Evolutionary conservation across 805 yeast species (phyloP), one percentile per base, ranked within the genome.

Genomic region (Grigorovia jiainica): DNA sequence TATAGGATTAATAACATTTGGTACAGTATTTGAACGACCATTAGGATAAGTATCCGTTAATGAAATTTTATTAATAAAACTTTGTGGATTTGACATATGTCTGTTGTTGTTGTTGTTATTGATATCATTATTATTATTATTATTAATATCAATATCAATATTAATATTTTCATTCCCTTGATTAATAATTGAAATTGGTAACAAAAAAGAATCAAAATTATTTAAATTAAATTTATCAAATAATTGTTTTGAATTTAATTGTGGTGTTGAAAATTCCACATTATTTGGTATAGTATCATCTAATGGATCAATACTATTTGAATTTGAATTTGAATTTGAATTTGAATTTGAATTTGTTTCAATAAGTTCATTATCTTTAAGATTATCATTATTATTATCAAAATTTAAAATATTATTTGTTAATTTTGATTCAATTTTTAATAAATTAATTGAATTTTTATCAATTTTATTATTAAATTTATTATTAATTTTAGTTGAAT

Each of bases 191-290:
- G 40, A 9, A 7, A 57, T 52, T 4, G 60, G 57, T 36, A 57
- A 43, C 9, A 48, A 47, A 19, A 55, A 36, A 5, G 52, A 37
- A 11, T 58, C 61, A 11, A 47, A 35, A 27, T 57, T 54, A 2
- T 49, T 43, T 5, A 53, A 43, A 31, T 59, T 39, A 5, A 55
- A 56, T 32, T 54, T 58, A 17, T 44, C 40, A 41, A 61, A 57
- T n/a, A 68, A 47, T 31, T 74, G 76, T 7, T 64, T 61, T 2
- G 80, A 77, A 5, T 67, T 54, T 34, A 77, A 52, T 57, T 85
- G 95, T 2, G 95, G 95, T 0, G 92, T 82, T 1, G 94, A 76
- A 55, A 82, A 85, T 2, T 79, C 83, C 18, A 82, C 87, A 51
- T 82, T 85, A 30, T 70, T 71, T 2, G 87, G 87, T 7, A 48